A percentile compares a stretch with the other conserved stretches of the same genome.
Evolutionary conservation across 1,284 basidiomycete species (phyloP).

Genomic region (Tremellales sp.): DNA sequence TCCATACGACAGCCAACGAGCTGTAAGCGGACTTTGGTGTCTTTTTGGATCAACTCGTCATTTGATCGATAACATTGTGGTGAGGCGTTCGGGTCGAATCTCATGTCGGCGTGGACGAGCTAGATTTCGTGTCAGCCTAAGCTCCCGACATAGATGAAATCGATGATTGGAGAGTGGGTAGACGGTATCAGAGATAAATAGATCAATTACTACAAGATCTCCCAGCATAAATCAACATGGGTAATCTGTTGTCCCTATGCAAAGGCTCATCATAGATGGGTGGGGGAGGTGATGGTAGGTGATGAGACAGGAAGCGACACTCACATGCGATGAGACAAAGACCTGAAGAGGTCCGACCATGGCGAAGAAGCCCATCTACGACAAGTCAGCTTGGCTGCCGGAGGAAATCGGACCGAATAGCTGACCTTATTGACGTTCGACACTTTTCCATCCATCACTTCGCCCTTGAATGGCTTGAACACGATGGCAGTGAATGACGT

Average conservation of each 20-base stretch:
- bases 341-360: conserved; percentile 89
- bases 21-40: conserved; percentile 85
- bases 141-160: background rate
- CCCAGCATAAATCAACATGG: conserved; percentile 48
- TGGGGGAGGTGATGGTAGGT: conserved; percentile 1
- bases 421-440: conserved; percentile 91
- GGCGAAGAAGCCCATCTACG: conserved; percentile 96
- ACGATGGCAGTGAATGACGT: conserved; percentile 88
- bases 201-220: conserved; percentile 51
- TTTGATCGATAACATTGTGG: conserved; percentile 86
- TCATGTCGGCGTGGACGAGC: conserved; percentile 89
- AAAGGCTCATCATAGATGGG: conserved; percentile 21
- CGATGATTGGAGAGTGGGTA: conserved; percentile 3
- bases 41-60: conserved; percentile 90
- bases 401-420: background rate
- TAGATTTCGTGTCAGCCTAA: conserved; percentile 47
- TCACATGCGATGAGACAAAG: conserved; percentile 89
- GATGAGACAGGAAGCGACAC: conserved; percentile 23
- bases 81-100: conserved; percentile 87
- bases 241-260: conserved; percentile 41
- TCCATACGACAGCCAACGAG: conserved; percentile 96
- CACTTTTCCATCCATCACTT: conserved; percentile 95
- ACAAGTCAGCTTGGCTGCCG: background rate
- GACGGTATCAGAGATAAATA: conserved; percentile 31
- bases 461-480: conserved; percentile 97